Conservation (phyloP, 2,329 filamentous ascomycete genomes). For the Cladosporium sphaerospermum region DNA sequence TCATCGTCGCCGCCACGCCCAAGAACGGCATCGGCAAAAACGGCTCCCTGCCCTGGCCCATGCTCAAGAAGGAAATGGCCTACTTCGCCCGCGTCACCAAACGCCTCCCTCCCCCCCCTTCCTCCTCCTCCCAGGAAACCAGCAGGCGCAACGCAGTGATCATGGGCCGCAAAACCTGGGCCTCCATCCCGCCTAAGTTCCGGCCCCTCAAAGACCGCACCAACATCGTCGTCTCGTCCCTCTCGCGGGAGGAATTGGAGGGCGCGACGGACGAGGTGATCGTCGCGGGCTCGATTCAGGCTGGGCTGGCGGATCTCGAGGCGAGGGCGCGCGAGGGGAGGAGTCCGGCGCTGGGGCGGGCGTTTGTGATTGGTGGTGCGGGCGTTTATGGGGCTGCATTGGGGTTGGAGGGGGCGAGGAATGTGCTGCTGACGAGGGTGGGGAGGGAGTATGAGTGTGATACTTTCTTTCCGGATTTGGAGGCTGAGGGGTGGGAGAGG, state of each 20-base stretch:
- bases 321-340: constrained; percentile 19
- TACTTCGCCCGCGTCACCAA: constrained; percentile 92
- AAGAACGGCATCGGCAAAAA: constrained; percentile 76
- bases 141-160: constrained; percentile 60
- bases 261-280: constrained; percentile 43
- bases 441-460: constrained; percentile 68
- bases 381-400: constrained; percentile 76
- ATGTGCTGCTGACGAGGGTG: constrained; percentile 66
- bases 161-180: constrained; percentile 98
- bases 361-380: constrained; percentile 86
- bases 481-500: neutral
- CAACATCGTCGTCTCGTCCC: constrained; percentile 72
- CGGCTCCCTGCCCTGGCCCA: constrained; percentile 81
- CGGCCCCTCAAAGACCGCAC: constrained; percentile 72
- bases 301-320: constrained; percentile 30
- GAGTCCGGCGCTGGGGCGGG: constrained; percentile 43
- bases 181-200: constrained; percentile 73
- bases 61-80: constrained; percentile 83
- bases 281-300: constrained; percentile 38
- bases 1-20: constrained; percentile 89
- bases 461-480: constrained; percentile 53
- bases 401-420: constrained; percentile 48
- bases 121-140: neutral
- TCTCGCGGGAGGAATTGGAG: constrained; percentile 15
- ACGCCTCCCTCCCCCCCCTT: constrained; percentile 43